These are phyloP conservation scores for Metrosideros polymorpha DNA, from an alignment of 441 rosid genomes.

Conservation along the genomic window DNA sequence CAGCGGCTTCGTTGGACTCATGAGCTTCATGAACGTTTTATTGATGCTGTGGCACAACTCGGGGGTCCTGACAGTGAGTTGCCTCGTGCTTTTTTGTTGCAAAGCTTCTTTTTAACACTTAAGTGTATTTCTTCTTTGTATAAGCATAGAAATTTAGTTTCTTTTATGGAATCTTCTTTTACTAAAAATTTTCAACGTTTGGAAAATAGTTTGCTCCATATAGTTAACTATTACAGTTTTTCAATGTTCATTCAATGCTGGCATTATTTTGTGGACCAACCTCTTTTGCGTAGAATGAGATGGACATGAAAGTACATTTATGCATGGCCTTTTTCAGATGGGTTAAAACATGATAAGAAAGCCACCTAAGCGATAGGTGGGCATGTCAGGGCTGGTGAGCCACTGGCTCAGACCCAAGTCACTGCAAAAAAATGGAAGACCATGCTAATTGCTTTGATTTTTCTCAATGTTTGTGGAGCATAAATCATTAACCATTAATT, in stretches of 20 bases:
- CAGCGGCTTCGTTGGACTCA: constrained; percentile 15
- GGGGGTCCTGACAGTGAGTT: constrained; percentile 25
- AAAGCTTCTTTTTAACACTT: not conserved
- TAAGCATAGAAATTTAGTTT: not conserved
- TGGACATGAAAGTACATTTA: not conserved
- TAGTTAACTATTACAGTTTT: not conserved
- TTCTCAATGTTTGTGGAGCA: not conserved
- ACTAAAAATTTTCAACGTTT: not conserved
- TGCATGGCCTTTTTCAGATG: not conserved
- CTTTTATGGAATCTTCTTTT: not conserved
- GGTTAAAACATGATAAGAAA: not conserved
- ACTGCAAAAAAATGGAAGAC: not conserved
- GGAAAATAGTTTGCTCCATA: not conserved
- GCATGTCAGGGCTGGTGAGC: not conserved
- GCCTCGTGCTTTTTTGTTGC: not conserved
- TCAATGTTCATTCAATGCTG: not conserved
- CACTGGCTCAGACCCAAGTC: not conserved
- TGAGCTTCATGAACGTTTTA: constrained; percentile 16
- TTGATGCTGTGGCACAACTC: constrained; percentile 14
- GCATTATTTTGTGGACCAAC: not conserved
- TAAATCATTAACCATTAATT: not conserved
- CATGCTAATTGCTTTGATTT: not conserved
- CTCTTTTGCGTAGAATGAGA: not conserved
- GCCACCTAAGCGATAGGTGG: not conserved
- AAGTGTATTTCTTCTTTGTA: not conserved